phyloP scores from a whole-genome alignment of 805 yeast genomes.

The Cyberlindnera galapagoensis region DNA sequence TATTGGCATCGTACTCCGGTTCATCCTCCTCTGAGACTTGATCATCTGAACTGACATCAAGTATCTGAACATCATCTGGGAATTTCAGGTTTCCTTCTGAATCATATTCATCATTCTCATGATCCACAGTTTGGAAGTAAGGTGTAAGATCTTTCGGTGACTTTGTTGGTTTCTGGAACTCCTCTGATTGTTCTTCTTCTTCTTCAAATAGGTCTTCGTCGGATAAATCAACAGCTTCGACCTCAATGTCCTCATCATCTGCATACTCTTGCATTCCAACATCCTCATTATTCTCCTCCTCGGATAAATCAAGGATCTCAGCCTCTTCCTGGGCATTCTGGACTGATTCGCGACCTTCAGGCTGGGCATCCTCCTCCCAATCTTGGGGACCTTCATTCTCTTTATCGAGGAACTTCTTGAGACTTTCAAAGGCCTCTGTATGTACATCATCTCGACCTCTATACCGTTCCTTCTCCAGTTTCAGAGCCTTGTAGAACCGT shows the following conservation, averaged over 20 bases:
- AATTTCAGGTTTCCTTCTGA: constrained; percentile 6
- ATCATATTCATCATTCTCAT: constrained; percentile 7
- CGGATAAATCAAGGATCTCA: constrained; percentile 14
- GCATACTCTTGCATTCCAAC: no score
- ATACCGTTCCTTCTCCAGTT: constrained; percentile 22
- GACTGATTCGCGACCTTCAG: constrained; percentile 15
- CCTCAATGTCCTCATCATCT: constrained; percentile 2
- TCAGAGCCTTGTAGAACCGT: constrained; percentile 29
- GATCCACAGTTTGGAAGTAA: constrained; percentile 4
- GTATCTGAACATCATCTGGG: constrained; percentile 5
- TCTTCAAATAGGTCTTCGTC: constrained; percentile 8
- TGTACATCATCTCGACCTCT: constrained; percentile 19
- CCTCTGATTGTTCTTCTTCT: constrained; percentile 2
- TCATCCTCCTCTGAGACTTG: constrained; percentile 6
- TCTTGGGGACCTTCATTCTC: neutral
- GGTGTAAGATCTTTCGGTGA: constrained; percentile 1
- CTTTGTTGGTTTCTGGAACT: neutral
- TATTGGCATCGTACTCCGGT: constrained; percentile 11
- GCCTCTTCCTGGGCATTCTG: constrained; percentile 22
- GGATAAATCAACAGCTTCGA: no score
- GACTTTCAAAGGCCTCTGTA: constrained; percentile 21
- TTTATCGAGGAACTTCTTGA: constrained; percentile 12
- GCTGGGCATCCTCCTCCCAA: constrained; percentile 20
- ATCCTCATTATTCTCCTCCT: neutral
- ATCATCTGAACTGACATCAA: constrained; percentile 8